Evolutionary conservation across 2,329 filamentous ascomycete species (phyloP).

Genomic region (Talaromyces sp.): DNA sequence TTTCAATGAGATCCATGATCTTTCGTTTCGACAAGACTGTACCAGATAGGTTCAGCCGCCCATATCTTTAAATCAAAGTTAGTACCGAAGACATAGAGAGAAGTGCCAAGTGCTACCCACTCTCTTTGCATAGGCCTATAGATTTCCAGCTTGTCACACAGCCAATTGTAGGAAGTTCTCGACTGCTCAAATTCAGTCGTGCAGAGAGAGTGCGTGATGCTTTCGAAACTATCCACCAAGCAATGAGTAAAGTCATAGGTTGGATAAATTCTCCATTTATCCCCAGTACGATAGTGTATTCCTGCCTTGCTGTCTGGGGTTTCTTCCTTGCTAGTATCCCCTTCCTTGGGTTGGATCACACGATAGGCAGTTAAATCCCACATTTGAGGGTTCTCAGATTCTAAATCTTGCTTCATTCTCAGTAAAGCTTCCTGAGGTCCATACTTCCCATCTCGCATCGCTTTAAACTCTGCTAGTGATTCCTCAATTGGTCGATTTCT

Average conservation of each 20-base stretch:
- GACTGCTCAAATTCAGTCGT: conserved; percentile 88
- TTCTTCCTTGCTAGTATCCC: neutral
- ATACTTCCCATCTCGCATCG: conserved; percentile 89
- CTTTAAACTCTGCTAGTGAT: conserved; percentile 76
- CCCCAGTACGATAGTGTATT: conserved; percentile 59
- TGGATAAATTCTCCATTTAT: conserved; percentile 88
- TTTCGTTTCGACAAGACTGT: conserved; percentile 85
- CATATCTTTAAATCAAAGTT: conserved; percentile 31
- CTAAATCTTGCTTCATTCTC: conserved; percentile 86
- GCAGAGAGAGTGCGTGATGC: conserved; percentile 86
- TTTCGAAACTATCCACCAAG: conserved; percentile 86
- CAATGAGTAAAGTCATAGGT: conserved; percentile 93
- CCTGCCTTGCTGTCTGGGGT: conserved; percentile 45
- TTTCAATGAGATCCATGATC: conserved; percentile 71
- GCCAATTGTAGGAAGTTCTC: conserved; percentile 83
- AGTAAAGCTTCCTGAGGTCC: conserved; percentile 76
- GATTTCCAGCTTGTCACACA: conserved; percentile 74
- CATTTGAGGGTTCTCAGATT: conserved; percentile 84
- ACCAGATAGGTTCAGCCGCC: conserved; percentile 72
- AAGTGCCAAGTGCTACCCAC: conserved; percentile 33
- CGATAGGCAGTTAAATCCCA: conserved; percentile 94
- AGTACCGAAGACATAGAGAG: conserved; percentile 8
- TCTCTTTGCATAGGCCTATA: conserved; percentile 94
- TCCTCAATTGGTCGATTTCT: conserved; percentile 68
- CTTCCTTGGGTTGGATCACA: conserved; percentile 47